Percentiles rank a stretch among this genome's conserved stretches.
These are phyloP conservation scores for Byssochlamys sp. DNA, from an alignment of 2,329 filamentous ascomycete genomes.

Conservation along the genomic window DNA sequence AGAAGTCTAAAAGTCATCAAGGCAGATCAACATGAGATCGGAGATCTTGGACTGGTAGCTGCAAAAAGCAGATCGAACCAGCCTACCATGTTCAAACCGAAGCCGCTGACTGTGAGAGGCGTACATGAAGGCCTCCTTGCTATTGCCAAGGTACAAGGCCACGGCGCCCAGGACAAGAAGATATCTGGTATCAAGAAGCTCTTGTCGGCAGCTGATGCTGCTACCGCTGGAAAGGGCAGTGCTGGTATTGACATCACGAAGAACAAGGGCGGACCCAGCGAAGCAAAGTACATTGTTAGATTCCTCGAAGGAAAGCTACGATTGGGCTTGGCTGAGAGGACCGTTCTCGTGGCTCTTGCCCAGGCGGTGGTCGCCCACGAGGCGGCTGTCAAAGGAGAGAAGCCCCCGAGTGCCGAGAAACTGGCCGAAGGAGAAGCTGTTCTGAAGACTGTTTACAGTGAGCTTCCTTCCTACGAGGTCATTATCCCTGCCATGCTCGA, in stretches of 20 bases:
- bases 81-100: slow-evolving; percentile 96
- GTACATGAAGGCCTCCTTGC: slow-evolving; percentile 81
- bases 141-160: slow-evolving; percentile 78
- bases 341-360: slow-evolving; percentile 77
- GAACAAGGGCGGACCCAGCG: slow-evolving; percentile 86
- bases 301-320: slow-evolving; percentile 91
- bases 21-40: slow-evolving; percentile 89
- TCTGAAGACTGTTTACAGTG: slow-evolving; percentile 85
- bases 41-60: slow-evolving; percentile 85
- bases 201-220: slow-evolving; percentile 76
- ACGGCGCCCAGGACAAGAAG: slow-evolving; percentile 80
- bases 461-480: slow-evolving; percentile 88
- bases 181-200: slow-evolving; percentile 93
- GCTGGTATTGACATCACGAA: slow-evolving; percentile 69
- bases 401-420: slow-evolving; percentile 62
- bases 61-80: slow-evolving; percentile 93
- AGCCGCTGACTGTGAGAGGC: slow-evolving; percentile 72
- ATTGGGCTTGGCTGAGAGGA: slow-evolving; percentile 83
- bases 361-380: slow-evolving; percentile 84
- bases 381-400: slow-evolving; percentile 56
- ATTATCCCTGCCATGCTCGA: slow-evolving; percentile 84
- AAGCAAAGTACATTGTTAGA: slow-evolving; percentile 86
- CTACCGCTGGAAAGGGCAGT: slow-evolving; percentile 56
- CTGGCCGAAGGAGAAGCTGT: slow-evolving; percentile 74
- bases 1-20: slow-evolving; percentile 83